Evolutionary conservation across 139 green algal genomes (phyloP).

Genomic region (Marvania coccoides): DNA sequence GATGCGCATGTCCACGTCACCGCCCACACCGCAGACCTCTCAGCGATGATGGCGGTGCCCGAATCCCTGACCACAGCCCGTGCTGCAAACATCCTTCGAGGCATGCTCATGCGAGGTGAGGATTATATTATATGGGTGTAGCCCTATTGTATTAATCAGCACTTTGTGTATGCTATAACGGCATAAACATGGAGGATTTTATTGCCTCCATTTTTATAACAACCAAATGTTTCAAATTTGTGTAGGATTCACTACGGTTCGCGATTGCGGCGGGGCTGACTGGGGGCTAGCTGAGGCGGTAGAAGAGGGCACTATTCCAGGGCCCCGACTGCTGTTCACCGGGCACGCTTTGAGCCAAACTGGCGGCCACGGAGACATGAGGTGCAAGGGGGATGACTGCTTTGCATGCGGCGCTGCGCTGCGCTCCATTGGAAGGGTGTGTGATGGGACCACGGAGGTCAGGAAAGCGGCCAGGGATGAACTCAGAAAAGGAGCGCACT

Average conservation of each 20-base stretch:
- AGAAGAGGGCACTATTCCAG: conserved; percentile 48
- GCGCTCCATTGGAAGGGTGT: conserved; percentile 53
- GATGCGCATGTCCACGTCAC: conserved; percentile 64
- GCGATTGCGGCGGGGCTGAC: conserved; percentile 52
- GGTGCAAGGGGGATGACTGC: conserved; percentile 37
- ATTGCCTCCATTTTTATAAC: no score
- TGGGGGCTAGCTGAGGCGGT: conserved; percentile 54
- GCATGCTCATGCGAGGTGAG: no score
- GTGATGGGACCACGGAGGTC: conserved; percentile 53
- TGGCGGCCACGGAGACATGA: conserved; percentile 61
- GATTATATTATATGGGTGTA: no score
- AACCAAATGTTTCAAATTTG: no score
- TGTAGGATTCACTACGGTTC: conserved; percentile 67
- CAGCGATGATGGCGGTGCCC: no score
- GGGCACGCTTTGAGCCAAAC: conserved; percentile 64
- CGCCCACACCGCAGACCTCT: conserved; percentile 44
- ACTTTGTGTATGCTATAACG: no score
- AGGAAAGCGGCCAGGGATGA: conserved; percentile 46
- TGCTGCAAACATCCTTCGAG: no score
- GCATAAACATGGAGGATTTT: no score
- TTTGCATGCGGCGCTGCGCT: conserved; percentile 39
- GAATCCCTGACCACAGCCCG: no score
- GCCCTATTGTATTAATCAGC: no score
- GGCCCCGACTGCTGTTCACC: conserved; percentile 51
- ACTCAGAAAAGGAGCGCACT: conserved; percentile 52